phyloP scores from a whole-genome alignment of 1,284 basidiomycete species.

The Malassezia psittaci region DNA sequence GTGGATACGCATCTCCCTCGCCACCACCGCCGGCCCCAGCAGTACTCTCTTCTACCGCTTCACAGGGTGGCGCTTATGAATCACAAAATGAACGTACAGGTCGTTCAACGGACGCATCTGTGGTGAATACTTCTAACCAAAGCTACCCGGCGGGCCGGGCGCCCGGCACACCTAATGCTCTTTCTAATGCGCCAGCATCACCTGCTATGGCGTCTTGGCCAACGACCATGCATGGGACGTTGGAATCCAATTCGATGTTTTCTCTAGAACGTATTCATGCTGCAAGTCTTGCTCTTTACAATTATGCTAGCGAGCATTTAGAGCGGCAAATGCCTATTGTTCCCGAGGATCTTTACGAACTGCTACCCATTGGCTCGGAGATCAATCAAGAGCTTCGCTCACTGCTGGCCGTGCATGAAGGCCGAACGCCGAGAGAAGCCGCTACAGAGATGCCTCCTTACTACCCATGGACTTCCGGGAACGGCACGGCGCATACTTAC shows the following conservation, averaged over 20 bases:
- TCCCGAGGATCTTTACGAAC: slow-evolving; percentile 22
- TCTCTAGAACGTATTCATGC: slow-evolving; percentile 23
- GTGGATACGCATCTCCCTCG: not conserved
- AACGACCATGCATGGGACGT: not conserved
- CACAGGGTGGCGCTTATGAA: not conserved
- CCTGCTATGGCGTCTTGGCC: slow-evolving; percentile 1
- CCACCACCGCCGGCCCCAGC: slow-evolving; percentile 12
- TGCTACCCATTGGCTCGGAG: slow-evolving; percentile 27
- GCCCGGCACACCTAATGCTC: not conserved
- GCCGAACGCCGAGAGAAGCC: slow-evolving; percentile 14
- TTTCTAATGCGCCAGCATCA: not conserved
- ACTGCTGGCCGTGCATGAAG: slow-evolving; percentile 25
- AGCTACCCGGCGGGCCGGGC: not conserved
- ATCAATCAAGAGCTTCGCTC: slow-evolving; percentile 30
- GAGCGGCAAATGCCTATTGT: slow-evolving; percentile 20
- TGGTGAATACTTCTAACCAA: too few species aligned
- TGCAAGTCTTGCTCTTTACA: slow-evolving; percentile 28
- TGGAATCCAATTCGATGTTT: slow-evolving; percentile 6
- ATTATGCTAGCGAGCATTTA: slow-evolving; percentile 27
- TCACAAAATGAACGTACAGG: not conserved
- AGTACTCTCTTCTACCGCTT: not conserved
- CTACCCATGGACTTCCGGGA: slow-evolving; percentile 7
- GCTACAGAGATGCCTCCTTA: slow-evolving; percentile 6
- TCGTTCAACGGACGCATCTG: too few species aligned
- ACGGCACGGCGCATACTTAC: not conserved